These are phyloP conservation scores for Cenchrus americanus DNA, from an alignment of 176 grass and related monocot species.

Conservation along the genomic window DNA sequence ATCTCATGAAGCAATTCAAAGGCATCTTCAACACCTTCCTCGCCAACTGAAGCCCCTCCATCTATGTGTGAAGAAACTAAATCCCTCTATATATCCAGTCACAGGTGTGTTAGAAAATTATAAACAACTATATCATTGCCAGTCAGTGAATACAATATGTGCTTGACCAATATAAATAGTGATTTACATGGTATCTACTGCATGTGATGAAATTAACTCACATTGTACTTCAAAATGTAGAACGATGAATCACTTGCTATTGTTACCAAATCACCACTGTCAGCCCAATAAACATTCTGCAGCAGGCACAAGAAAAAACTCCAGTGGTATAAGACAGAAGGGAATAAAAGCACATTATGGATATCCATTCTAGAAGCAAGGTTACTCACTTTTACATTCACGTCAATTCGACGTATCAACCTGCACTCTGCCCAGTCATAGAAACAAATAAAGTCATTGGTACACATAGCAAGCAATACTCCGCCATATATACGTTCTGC, in stretches of 20 bases:
- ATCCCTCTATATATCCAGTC: slow-evolving; percentile 53
- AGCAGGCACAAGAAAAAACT: slow-evolving; percentile 29
- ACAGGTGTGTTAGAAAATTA: slow-evolving; percentile 18
- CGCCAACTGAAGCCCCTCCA: slow-evolving; percentile 52
- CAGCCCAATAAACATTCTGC: slow-evolving; percentile 90
- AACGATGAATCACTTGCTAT: slow-evolving; percentile 83
- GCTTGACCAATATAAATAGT: neutral
- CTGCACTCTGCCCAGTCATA: slow-evolving; percentile 89
- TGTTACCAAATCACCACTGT: slow-evolving; percentile 81
- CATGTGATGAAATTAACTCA: slow-evolving; percentile 50
- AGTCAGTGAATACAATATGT: neutral
- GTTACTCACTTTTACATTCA: slow-evolving; percentile 69
- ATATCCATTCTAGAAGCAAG: slow-evolving; percentile 12
- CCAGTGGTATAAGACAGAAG: slow-evolving; percentile 6
- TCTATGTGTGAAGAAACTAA: slow-evolving; percentile 68
- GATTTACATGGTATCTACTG: neutral
- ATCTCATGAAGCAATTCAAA: slow-evolving; percentile 79
- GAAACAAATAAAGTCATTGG: slow-evolving; percentile 95
- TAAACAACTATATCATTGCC: neutral
- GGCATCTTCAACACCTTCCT: slow-evolving; percentile 75
- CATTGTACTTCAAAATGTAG: slow-evolving; percentile 92
- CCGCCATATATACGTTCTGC: slow-evolving; percentile 67
- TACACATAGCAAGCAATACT: slow-evolving; percentile 81
- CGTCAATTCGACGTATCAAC: slow-evolving; percentile 86
- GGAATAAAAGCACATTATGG: neutral